Percentiles rank a stretch among this genome's conserved stretches.
Conservation (phyloP, 2,329 filamentous ascomycete genomes). For the Diplodia seriata region DNA sequence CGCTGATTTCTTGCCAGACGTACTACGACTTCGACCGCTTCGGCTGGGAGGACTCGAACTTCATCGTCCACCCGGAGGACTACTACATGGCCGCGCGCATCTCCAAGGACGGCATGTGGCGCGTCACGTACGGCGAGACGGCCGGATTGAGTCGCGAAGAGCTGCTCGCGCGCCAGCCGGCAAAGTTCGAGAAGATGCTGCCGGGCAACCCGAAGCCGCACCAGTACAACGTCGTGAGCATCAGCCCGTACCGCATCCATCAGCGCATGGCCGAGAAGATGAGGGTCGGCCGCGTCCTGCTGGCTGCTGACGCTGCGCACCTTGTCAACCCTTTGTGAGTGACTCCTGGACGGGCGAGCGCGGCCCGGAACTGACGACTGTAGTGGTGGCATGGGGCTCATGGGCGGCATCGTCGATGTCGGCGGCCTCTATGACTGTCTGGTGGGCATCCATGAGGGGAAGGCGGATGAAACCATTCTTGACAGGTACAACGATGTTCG, state of each 20-base stretch:
- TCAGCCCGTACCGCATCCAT: conserved; percentile 65
- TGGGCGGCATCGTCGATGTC: conserved; percentile 65
- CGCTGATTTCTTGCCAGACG: conserved; percentile 49
- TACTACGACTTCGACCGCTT: conserved; percentile 65
- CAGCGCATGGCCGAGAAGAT: conserved; percentile 62
- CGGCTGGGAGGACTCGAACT: conserved; percentile 61
- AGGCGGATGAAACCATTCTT: conserved; percentile 33
- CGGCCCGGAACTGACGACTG: conserved; percentile 53
- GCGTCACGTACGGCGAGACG: conserved; percentile 65
- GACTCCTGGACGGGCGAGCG: neutral
- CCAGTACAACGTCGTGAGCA: conserved; percentile 62
- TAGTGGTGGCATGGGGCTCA: conserved; percentile 64
- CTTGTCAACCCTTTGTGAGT: conserved; percentile 55
- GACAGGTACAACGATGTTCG: conserved; percentile 34
- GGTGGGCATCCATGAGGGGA: conserved; percentile 32
- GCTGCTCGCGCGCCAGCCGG: conserved; percentile 57
- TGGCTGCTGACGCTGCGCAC: conserved; percentile 66
- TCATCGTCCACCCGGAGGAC: conserved; percentile 65
- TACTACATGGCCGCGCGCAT: conserved; percentile 66
- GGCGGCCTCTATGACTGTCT: conserved; percentile 65
- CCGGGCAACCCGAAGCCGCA: conserved; percentile 63
- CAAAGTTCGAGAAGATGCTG: conserved; percentile 62
- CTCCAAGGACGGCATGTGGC: conserved; percentile 62
- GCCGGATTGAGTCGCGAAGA: conserved; percentile 59
- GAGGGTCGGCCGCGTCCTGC: conserved; percentile 60